A percentile compares a stretch with the other conserved stretches of the same genome.
Evolutionary conservation across 1,139 yeast genomes (phyloP).

Genomic region (Suhomyces coccinellae): DNA sequence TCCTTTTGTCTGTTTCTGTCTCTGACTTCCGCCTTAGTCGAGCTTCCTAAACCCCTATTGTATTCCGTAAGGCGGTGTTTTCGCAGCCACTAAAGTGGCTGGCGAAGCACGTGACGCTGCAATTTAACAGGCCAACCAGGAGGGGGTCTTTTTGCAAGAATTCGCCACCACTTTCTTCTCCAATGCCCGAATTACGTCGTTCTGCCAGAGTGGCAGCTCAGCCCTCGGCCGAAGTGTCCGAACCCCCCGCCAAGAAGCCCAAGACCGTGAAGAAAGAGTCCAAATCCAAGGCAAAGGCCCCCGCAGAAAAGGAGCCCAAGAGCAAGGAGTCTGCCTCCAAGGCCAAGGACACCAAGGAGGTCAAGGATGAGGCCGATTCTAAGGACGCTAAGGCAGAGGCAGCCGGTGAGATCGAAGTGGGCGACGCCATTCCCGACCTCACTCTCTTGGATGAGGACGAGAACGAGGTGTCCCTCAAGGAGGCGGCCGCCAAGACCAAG

Average conservation of each 20-base stretch:
- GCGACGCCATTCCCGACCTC: constrained; percentile 71
- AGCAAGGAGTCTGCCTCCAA: too few relatives aligned
- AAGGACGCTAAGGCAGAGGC: constrained; percentile 15
- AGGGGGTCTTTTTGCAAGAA: constrained; percentile 3
- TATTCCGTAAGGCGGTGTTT: background rate
- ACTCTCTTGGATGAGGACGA: constrained; percentile 67
- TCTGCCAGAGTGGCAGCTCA: constrained; percentile 46
- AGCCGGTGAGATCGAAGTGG: constrained; percentile 46
- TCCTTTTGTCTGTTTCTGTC: too few relatives aligned
- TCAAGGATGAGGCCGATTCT: constrained; percentile 11
- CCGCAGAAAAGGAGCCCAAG: constrained; percentile 1
- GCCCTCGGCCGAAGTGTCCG: constrained; percentile 17
- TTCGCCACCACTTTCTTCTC: background rate
- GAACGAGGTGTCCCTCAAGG: constrained; percentile 51
- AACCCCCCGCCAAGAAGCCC: constrained; percentile 25
- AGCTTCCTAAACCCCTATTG: too few relatives aligned
- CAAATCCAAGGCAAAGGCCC: background rate
- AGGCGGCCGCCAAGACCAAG: constrained; percentile 48
- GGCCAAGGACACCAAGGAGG: constrained; percentile 2
- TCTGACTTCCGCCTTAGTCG: too few relatives aligned
- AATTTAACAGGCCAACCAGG: background rate
- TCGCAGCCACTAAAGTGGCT: constrained; percentile 9
- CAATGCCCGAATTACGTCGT: constrained; percentile 55
- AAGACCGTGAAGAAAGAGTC: constrained; percentile 15
- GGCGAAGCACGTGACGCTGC: constrained; percentile 5